Conservation (phyloP, 371 early-diverging fungal species). For the Parasitella parasitica region DNA sequence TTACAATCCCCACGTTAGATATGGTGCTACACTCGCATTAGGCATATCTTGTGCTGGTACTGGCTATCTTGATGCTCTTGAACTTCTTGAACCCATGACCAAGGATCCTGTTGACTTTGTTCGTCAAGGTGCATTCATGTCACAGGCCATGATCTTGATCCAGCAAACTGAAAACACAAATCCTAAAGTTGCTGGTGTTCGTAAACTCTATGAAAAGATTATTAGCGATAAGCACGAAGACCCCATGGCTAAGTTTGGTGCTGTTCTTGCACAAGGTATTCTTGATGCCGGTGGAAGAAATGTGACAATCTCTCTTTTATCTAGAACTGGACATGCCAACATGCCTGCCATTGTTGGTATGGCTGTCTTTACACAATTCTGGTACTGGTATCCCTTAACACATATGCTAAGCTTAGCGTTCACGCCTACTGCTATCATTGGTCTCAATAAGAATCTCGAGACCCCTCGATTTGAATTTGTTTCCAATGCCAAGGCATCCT, state of each 20-base stretch:
- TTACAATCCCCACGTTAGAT: conserved; percentile 98
- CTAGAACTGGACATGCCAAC: conserved; percentile 86
- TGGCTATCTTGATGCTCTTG: conserved; percentile 89
- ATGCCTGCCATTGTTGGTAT: conserved; percentile 96
- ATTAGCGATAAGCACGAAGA: conserved; percentile 94
- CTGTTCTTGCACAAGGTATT: conserved; percentile 96
- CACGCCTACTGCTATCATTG: conserved; percentile 94
- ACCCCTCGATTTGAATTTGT: conserved; percentile 86
- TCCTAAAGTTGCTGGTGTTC: conserved; percentile 75
- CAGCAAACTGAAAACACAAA: conserved; percentile 91
- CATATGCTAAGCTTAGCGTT: conserved; percentile 94
- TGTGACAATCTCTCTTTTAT: conserved; percentile 90
- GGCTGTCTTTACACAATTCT: conserved; percentile 97
- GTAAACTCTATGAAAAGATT: conserved; percentile 87
- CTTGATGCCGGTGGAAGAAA: conserved; percentile 98
- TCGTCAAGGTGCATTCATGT: conserved; percentile 97
- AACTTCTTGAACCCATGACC: conserved; percentile 96
- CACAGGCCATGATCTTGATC: conserved; percentile 96
- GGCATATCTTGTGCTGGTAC: conserved; percentile 99
- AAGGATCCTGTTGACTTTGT: conserved; percentile 98
- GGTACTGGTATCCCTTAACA: conserved; percentile 99
- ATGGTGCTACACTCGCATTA: conserved; percentile 95
- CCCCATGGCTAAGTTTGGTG: conserved; percentile 96
- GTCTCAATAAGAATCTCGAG: conserved; percentile 84
- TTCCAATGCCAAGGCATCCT: conserved; percentile 82